Conservation (phyloP, 176 grass and related monocot genomes). For the Carex pumila region DNA sequence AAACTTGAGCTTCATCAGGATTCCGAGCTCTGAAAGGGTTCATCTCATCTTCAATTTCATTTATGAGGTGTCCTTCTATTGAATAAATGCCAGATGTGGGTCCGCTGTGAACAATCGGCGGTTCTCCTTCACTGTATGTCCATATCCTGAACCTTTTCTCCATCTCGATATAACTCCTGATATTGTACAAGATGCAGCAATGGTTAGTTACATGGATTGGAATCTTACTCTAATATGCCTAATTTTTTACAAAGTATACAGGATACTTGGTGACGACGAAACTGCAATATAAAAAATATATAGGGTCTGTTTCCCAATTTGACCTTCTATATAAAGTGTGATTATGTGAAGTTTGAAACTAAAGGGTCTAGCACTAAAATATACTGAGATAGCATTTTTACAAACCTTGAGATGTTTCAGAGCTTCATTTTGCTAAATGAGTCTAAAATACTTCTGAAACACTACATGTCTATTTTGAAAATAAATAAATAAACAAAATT, state of each 20-base stretch:
- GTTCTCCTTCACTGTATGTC: constrained; percentile 31
- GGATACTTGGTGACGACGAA: no score
- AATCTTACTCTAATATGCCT: neutral
- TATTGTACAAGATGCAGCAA: neutral
- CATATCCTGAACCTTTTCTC: constrained; percentile 38
- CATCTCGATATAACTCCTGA: constrained; percentile 43
- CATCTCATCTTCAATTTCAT: constrained; percentile 15
- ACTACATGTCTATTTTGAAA: no score
- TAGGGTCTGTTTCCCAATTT: no score
- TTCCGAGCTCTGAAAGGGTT: constrained; percentile 17
- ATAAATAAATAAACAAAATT: no score
- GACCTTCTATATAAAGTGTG: no score
- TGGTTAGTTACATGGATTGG: neutral
- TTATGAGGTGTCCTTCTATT: constrained; percentile 30
- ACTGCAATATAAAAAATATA: no score
- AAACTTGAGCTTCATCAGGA: constrained; percentile 35
- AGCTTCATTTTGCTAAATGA: no score
- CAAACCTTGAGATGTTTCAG: no score
- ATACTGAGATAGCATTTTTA: no score
- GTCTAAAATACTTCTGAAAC: no score
- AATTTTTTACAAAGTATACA: neutral
- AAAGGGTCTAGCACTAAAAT: no score
- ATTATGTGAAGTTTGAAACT: no score
- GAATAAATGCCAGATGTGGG: neutral
- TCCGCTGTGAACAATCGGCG: constrained; percentile 18